These are phyloP conservation scores for Dicorynia guianensis DNA, from an alignment of 306 rosid species.

Conservation along the genomic window DNA sequence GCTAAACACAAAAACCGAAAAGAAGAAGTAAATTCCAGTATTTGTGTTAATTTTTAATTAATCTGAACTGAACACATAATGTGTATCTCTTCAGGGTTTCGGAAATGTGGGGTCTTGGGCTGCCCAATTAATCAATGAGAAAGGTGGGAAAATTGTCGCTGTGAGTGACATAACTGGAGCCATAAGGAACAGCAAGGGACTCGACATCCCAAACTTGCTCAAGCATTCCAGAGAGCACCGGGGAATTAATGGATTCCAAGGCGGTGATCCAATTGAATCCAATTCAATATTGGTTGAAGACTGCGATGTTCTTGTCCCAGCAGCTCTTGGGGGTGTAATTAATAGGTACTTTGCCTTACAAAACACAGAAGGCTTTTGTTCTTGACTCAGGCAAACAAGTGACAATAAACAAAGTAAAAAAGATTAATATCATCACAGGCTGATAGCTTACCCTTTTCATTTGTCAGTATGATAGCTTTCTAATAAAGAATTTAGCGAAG, in stretches of 20 bases:
- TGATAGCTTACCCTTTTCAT: neutral
- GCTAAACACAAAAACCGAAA: neutral
- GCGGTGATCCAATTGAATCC: constrained; percentile 69
- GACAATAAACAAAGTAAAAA: neutral
- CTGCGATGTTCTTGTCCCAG: constrained; percentile 87
- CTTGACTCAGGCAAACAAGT: constrained; percentile 4
- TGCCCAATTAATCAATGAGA: constrained; percentile 75
- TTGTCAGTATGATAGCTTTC: neutral
- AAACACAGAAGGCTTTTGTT: neutral
- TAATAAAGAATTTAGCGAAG: neutral
- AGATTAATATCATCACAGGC: neutral
- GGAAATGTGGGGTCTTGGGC: constrained; percentile 99
- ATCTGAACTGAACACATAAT: constrained; percentile 12
- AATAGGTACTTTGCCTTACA: constrained; percentile 59
- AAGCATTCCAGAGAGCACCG: constrained; percentile 58
- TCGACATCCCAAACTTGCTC: constrained; percentile 77
- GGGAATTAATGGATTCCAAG: constrained; percentile 80
- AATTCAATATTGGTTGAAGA: constrained; percentile 74
- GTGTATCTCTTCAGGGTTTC: constrained; percentile 66
- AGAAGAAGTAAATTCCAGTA: neutral
- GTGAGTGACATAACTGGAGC: constrained; percentile 92
- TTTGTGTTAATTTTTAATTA: constrained; percentile 4
- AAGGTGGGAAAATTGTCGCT: constrained; percentile 87
- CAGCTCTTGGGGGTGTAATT: constrained; percentile 99
- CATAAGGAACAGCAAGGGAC: constrained; percentile 72